Percentiles rank a stretch among this genome's conserved stretches.
Conservation (phyloP, 768 basidiomycete species). For the Tylopilus sp. region DNA sequence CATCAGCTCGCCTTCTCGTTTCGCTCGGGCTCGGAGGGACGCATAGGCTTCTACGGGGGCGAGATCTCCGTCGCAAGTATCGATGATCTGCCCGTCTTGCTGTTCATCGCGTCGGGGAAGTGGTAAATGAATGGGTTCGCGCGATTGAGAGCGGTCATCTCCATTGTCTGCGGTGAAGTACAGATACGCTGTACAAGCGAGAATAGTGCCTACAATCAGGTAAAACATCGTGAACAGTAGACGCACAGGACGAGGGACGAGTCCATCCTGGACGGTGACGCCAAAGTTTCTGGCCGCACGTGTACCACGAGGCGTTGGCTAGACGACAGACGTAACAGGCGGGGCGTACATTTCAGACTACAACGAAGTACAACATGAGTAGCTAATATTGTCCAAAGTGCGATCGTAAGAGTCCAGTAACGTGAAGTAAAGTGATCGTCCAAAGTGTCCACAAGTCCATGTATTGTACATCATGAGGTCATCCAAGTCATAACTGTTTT, state of each 20-base stretch:
- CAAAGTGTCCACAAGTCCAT: slow-evolving; percentile 4
- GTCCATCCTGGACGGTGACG: not conserved
- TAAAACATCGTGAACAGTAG: slow-evolving; percentile 5
- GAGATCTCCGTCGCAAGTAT: not conserved
- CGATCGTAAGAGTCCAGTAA: not conserved
- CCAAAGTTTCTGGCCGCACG: not conserved
- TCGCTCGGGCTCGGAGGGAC: slow-evolving; percentile 68
- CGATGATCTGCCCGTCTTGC: slow-evolving; percentile 1
- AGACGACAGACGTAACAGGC: not conserved
- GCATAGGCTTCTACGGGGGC: slow-evolving; percentile 40
- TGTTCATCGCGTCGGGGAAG: slow-evolving; percentile 9
- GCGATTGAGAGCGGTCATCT: slow-evolving; percentile 1
- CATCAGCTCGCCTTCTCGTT: slow-evolving; percentile 76
- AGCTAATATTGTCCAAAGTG: not conserved
- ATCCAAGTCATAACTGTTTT: slow-evolving; percentile 2
- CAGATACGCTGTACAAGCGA: slow-evolving; percentile 7
- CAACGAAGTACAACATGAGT: slow-evolving; percentile 7
- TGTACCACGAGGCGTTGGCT: not conserved
- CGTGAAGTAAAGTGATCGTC: slow-evolving; percentile 8
- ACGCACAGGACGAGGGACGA: slow-evolving; percentile 1
- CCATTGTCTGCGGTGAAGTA: slow-evolving; percentile 4
- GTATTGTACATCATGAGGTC: slow-evolving; percentile 16
- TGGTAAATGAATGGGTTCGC: not conserved
- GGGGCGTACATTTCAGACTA: not conserved
- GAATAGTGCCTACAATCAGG: slow-evolving; percentile 8